Conservation (phyloP, 768 basidiomycete genomes). For the Phlebiopsis flavidoalba region DNA sequence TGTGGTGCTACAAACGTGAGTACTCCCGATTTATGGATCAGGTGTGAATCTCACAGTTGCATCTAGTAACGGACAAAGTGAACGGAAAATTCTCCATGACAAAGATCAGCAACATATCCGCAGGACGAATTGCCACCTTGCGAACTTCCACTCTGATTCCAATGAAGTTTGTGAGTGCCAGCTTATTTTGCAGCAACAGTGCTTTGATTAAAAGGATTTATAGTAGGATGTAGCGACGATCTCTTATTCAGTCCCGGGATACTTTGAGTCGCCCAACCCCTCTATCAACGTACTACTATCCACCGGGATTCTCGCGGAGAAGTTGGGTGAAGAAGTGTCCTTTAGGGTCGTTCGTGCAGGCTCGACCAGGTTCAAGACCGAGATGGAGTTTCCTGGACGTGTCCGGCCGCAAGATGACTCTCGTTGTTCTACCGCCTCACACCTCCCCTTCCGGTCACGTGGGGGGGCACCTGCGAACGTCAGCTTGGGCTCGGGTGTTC, state of each 20-base stretch:
- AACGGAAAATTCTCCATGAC: constrained; percentile 12
- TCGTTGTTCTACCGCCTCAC: constrained; percentile 19
- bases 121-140: constrained; percentile 10
- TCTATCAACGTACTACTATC: constrained; percentile 12
- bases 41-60: background rate
- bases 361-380: constrained; percentile 13
- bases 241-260: constrained; percentile 27
- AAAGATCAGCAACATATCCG: constrained; percentile 18
- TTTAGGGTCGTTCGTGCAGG: constrained; percentile 13
- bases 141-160: background rate
- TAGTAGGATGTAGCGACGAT: constrained; percentile 22
- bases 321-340: constrained; percentile 21
- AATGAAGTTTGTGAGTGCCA: background rate
- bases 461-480: too few species aligned
- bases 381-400: constrained; percentile 14
- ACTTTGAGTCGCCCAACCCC: constrained; percentile 20
- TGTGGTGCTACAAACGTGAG: constrained; percentile 13
- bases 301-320: constrained; percentile 10
- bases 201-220: too few species aligned
- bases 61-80: constrained; percentile 4
- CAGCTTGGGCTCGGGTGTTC: constrained; percentile 16
- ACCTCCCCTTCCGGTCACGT: constrained; percentile 1
- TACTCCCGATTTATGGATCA: background rate
- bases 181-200: background rate
- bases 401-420: constrained; percentile 15